Evolutionary conservation across 495 filamentous ascomycete genomes (phyloP).

Genomic region (Pseudoneurospora amorphoporcata): DNA sequence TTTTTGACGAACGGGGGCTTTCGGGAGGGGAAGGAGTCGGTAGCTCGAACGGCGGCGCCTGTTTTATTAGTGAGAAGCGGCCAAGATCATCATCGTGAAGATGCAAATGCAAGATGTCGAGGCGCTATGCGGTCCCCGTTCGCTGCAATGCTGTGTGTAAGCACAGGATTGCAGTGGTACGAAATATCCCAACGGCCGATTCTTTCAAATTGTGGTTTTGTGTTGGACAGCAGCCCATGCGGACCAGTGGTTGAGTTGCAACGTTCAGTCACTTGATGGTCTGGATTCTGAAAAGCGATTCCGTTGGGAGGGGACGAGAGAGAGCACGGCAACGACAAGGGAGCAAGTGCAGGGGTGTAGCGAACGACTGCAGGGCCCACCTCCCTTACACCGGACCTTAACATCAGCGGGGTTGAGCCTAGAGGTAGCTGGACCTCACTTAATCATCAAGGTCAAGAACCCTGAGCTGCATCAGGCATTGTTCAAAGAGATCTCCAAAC

Average conservation of each 20-base stretch:
- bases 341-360: not conserved
- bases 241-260: not conserved
- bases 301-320: not conserved
- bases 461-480: not conserved
- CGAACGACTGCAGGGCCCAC: not conserved
- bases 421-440: not conserved
- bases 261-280: not conserved
- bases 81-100: not conserved
- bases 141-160: not conserved
- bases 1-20: not conserved
- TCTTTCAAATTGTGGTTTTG: not conserved
- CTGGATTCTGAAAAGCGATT: not conserved
- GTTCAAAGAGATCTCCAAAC: not conserved
- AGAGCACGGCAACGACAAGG: not conserved
- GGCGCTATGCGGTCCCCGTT: not conserved
- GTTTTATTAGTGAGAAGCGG: not conserved
- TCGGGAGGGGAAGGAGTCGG: not conserved
- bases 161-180: not conserved
- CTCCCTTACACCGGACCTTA: not conserved
- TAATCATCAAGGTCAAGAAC: not conserved
- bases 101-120: not conserved
- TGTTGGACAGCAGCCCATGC: not conserved
- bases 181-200: not conserved
- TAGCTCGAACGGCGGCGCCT: not conserved
- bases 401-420: not conserved